These are phyloP conservation scores for Botrytis paeoniae DNA, from an alignment of 2,329 filamentous ascomycete genomes.

Conservation along the genomic window DNA sequence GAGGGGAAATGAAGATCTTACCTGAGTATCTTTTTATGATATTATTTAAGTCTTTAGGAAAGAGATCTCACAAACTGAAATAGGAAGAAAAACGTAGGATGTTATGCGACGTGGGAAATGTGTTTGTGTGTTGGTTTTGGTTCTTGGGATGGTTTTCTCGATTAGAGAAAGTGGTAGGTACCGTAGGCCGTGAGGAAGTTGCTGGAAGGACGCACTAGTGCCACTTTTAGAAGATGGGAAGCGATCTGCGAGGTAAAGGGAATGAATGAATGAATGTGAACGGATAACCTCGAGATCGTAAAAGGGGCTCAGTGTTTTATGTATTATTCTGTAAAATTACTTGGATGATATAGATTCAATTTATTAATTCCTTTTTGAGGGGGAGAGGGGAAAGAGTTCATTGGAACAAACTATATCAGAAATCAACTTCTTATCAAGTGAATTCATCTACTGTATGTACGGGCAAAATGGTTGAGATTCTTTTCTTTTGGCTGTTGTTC, in stretches of 20 bases:
- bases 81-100: not conserved
- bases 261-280: not conserved
- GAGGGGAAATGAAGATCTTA: conserved; percentile 16
- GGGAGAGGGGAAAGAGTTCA: not conserved
- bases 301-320: conserved; percentile 6
- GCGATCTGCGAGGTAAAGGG: conserved; percentile 13
- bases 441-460: not conserved
- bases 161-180: conserved; percentile 8
- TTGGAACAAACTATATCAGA: not conserved
- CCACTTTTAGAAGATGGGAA: conserved; percentile 20
- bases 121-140: conserved; percentile 10
- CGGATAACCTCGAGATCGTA: not conserved
- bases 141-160: conserved; percentile 15
- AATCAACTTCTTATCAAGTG: not conserved
- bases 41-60: not conserved
- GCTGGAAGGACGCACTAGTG: conserved; percentile 19
- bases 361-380: not conserved
- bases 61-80: conserved; percentile 10
- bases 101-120: conserved; percentile 15
- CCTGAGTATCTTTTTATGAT: conserved; percentile 10
- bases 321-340: not conserved
- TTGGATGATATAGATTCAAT: not conserved
- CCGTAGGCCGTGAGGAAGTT: conserved; percentile 14
- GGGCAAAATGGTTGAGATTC: not conserved
- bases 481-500: conserved; percentile 5